A percentile compares a stretch with the other conserved stretches of the same genome.
These are phyloP conservation scores for Closterium sp. DNA, from an alignment of 139 green algal species.

Conservation along the genomic window DNA sequence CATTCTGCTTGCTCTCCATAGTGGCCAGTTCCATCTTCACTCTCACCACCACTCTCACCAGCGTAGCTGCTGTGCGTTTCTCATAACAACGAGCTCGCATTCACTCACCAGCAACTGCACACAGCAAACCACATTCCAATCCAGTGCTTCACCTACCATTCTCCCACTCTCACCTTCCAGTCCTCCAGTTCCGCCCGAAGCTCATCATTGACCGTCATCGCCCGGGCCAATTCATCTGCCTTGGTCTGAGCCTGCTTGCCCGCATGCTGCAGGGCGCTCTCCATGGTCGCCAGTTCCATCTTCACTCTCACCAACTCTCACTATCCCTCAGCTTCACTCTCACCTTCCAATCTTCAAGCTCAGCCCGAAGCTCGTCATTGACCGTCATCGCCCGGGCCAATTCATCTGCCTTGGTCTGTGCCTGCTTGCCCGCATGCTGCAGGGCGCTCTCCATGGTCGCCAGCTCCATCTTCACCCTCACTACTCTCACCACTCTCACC, in stretches of 20 bases:
- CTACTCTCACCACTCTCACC: too few species aligned
- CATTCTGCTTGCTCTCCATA: constrained; percentile 39
- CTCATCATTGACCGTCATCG: constrained; percentile 38
- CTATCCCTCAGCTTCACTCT: too few species aligned
- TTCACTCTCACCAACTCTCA: not conserved
- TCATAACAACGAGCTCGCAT: too few species aligned
- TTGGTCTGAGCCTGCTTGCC: not conserved
- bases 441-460: constrained; percentile 10
- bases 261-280: constrained; percentile 10
- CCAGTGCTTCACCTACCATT: too few species aligned
- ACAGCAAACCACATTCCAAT: too few species aligned
- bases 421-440: constrained; percentile 9
- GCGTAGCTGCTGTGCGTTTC: too few species aligned
- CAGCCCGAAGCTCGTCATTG: constrained; percentile 36
- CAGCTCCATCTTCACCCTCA: constrained; percentile 3
- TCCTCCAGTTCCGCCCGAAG: constrained; percentile 18
- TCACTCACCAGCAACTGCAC: too few species aligned
- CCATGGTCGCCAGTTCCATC: constrained; percentile 13
- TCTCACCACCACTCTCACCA: too few species aligned
- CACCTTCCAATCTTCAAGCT: constrained; percentile 32
- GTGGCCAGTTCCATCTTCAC: not conserved
- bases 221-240: constrained; percentile 32
- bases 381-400: constrained; percentile 15
- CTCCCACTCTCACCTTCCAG: too few species aligned
- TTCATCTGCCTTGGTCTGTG: constrained; percentile 28